A percentile compares a stretch with the other conserved stretches of the same genome.
Evolutionary conservation across 108 stramenopile genomes (phyloP).

Genomic region (Thalassiosira profunda): DNA sequence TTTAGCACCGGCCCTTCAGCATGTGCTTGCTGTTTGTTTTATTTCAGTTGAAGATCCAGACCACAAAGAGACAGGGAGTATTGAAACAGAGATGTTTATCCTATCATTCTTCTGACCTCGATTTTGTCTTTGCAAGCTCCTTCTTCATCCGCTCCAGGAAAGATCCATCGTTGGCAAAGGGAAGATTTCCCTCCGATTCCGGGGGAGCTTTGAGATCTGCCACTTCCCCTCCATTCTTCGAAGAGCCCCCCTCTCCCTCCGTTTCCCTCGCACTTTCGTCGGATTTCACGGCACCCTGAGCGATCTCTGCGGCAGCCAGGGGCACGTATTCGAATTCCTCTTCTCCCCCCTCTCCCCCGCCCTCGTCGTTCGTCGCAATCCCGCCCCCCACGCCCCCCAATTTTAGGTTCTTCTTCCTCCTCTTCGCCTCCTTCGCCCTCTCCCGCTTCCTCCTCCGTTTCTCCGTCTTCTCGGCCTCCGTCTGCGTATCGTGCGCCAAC

Average conservation of each 20-base stretch:
- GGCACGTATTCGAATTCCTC: slow-evolving; percentile 52
- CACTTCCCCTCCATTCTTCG: slow-evolving; percentile 1
- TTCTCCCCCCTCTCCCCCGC: neutral
- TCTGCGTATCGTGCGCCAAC: slow-evolving; percentile 19
- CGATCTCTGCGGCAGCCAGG: slow-evolving; percentile 18
- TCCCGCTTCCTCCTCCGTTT: slow-evolving; percentile 79
- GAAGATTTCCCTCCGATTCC: neutral
- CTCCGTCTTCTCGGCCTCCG: slow-evolving; percentile 60
- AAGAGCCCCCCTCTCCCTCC: neutral
- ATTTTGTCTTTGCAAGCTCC: slow-evolving; percentile 29
- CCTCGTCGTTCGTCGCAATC: neutral
- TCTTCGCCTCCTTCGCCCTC: slow-evolving; percentile 87
- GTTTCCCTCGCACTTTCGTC: neutral
- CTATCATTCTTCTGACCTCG: no score
- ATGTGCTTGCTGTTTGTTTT: no score
- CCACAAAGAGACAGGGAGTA: no score
- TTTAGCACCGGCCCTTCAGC: no score
- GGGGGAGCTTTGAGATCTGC: slow-evolving; percentile 3
- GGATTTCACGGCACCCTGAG: neutral
- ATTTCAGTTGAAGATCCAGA: no score
- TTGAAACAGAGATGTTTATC: no score
- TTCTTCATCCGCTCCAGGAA: slow-evolving; percentile 73
- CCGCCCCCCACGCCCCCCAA: slow-evolving; percentile 55
- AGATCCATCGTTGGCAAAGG: slow-evolving; percentile 68
- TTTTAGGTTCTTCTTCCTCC: slow-evolving; percentile 76